Conservation (phyloP, 1,284 basidiomycete species). For the Ceratorhiza oryzae-sativae region DNA sequence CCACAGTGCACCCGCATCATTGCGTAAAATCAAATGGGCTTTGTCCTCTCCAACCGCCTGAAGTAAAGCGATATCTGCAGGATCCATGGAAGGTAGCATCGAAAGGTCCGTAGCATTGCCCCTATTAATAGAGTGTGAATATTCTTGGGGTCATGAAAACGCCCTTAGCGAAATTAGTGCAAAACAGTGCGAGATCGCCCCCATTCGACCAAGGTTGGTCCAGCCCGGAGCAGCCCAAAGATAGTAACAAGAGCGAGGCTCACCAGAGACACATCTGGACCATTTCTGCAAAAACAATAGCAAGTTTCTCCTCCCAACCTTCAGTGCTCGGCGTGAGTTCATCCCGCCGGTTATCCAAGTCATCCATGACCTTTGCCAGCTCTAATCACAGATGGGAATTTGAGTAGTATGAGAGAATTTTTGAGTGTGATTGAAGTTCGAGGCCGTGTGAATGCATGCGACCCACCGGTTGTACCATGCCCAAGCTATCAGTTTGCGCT, state of each 20-base stretch:
- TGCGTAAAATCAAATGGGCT: constrained; percentile 67
- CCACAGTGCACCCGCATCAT: constrained; percentile 85
- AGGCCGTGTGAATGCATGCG: neutral
- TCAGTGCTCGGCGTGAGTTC: constrained; percentile 52
- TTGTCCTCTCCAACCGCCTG: constrained; percentile 75
- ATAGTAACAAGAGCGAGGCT: constrained; percentile 41
- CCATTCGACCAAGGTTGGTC: too few relatives aligned
- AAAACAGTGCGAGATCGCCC: too few relatives aligned
- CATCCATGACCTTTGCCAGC: constrained; percentile 71
- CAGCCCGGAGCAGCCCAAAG: too few relatives aligned
- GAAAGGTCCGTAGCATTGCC: constrained; percentile 89
- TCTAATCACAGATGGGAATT: too few relatives aligned
- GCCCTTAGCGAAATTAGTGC: too few relatives aligned
- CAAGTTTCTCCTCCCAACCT: constrained; percentile 57
- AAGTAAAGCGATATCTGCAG: constrained; percentile 81
- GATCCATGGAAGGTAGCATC: constrained; percentile 78
- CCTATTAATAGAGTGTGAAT: constrained; percentile 57
- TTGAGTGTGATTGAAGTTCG: too few relatives aligned
- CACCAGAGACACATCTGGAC: constrained; percentile 88
- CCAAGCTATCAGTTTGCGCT: neutral
- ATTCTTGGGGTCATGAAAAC: too few relatives aligned
- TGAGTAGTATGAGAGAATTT: too few relatives aligned
- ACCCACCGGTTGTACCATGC: neutral
- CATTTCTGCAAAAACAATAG: constrained; percentile 81
- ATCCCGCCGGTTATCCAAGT: constrained; percentile 60